Base-by-base conservation (phyloP, 163 green algal species). In the Scenedesmus sp. region DNA sequence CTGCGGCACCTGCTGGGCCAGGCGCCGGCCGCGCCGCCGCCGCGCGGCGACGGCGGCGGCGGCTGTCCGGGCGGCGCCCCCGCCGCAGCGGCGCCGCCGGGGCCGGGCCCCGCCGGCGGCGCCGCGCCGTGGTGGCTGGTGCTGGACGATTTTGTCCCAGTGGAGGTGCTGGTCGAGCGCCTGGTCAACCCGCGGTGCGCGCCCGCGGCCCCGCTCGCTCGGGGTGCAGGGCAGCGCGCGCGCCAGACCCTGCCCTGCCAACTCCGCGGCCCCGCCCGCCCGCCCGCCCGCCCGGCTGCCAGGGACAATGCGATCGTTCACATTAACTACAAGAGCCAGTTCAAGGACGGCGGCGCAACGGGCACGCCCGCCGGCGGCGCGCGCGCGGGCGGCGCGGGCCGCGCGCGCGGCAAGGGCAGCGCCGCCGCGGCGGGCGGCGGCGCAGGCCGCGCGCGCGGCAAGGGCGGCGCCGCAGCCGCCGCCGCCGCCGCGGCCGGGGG, bases 91-190 rank as follows among this genome's bases (percentile, higher is more conserved):
- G n/a, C n/a, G n/a, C n/a, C n/a, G n/a, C n/a, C n/a, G n/a, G n/a
- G n/a, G n/a, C n/a, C 18, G 15, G 67, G 20, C 28, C 24, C 3
- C 36, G 44, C 6, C 15, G 10, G 14, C 42, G 50, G 28, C 47
- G 3, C 11, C 15, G 6, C 20, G 7, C 74, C 74, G 0, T 81
- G 74, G 74, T 81, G 74, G 74, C 57, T 60, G 28, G 62, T 66
- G 33, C 74, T 81, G 10, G 20, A 31, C 47, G 81, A 82, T 26
- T 86, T 86, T 78, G 44, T 78, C 45, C 81, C 81, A 39, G 77
- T 84, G 6, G 75, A 86, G 51, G 75, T 86, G 57, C 70, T 86
- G 39, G 45, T 75, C 51, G 45, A 75, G 39, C 13, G 31, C 0
- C 54, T 17, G 54, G 24, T 80, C 1, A 71, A 80, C 58, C 71